Evolutionary conservation across 495 filamentous ascomycete genomes (phyloP).

Genomic region (Penicillium samsonianum): DNA sequence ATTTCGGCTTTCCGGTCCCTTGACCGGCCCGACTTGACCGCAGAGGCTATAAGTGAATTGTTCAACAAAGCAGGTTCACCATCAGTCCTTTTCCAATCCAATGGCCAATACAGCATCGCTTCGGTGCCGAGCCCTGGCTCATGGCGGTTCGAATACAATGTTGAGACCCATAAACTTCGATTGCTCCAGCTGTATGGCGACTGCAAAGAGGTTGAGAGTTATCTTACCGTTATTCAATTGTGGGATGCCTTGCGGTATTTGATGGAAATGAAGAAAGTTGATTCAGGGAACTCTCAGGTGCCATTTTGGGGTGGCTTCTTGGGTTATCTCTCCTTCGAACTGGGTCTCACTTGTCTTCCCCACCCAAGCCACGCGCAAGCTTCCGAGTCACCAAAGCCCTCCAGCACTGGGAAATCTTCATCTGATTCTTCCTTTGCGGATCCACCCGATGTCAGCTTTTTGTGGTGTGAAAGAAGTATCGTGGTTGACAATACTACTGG

Average conservation of each 20-base stretch:
- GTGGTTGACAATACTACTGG: conserved; percentile 72
- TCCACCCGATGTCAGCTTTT: conserved; percentile 72
- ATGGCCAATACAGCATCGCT: conserved; percentile 43
- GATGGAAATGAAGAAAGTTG: conserved; percentile 54
- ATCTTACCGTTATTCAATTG: conserved; percentile 35
- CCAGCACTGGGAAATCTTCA: not conserved
- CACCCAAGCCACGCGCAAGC: conserved; percentile 27
- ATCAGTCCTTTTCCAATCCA: conserved; percentile 46
- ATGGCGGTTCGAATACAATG: conserved; percentile 47
- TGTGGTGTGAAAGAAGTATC: conserved; percentile 77
- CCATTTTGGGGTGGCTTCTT: conserved; percentile 90
- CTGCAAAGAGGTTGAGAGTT: conserved; percentile 18
- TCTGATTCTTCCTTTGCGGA: conserved; percentile 31
- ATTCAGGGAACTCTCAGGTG: conserved; percentile 38
- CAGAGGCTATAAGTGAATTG: conserved; percentile 38
- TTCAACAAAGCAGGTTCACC: conserved; percentile 41
- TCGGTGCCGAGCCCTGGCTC: conserved; percentile 43
- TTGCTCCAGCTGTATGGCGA: conserved; percentile 26
- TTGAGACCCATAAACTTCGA: conserved; percentile 25
- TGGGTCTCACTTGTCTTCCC: conserved; percentile 61
- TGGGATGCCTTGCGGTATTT: conserved; percentile 52
- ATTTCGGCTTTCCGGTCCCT: conserved; percentile 33
- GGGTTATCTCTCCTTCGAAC: conserved; percentile 88
- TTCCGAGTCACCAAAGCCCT: not conserved
- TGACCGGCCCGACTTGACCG: conserved; percentile 20